These are phyloP conservation scores for Trichoderma lentiforme DNA, from an alignment of 2,329 filamentous ascomycete genomes.

Conservation along the genomic window DNA sequence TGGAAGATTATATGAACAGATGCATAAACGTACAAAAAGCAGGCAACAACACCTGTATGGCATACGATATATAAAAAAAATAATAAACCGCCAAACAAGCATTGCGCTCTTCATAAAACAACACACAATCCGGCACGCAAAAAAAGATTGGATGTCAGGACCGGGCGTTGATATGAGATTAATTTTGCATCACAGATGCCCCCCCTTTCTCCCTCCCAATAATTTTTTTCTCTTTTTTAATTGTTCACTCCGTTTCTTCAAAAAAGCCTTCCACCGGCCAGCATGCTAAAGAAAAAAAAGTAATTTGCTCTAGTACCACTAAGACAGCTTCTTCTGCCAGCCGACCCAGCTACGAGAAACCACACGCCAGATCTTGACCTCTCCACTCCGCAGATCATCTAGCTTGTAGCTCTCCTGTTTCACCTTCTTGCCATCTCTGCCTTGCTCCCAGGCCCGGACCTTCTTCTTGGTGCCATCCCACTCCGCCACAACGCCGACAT, in stretches of 20 bases:
- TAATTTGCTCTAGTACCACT: conserved; percentile 4
- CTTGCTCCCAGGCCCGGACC: conserved; percentile 92
- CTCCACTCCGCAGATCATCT: conserved; percentile 85
- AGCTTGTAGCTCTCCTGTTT: conserved; percentile 93
- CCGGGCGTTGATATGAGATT: conserved; percentile 2
- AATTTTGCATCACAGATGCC: background rate
- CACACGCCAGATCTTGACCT: conserved; percentile 95
- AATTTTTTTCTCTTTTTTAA: background rate
- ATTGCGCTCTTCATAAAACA: background rate
- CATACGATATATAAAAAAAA: background rate
- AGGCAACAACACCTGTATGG: background rate
- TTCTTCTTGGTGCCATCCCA: conserved; percentile 99
- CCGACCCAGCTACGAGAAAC: conserved; percentile 91
- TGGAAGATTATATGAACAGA: conserved; percentile 10
- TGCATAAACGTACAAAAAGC: conserved; percentile 10
- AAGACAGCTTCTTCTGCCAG: conserved; percentile 61
- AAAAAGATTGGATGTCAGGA: background rate
- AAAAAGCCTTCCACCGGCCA: background rate
- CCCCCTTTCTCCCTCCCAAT: background rate
- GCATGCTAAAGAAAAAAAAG: background rate
- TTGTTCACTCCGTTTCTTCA: background rate
- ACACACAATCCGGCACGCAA: background rate
- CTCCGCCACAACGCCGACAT: conserved; percentile 87
- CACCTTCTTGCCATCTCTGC: conserved; percentile 81
- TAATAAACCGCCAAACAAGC: background rate